A percentile compares a stretch with the other conserved stretches of the same genome.
phyloP scores from a whole-genome alignment of 352 stramenopile species.

The Phytophthora agathidicida region DNA sequence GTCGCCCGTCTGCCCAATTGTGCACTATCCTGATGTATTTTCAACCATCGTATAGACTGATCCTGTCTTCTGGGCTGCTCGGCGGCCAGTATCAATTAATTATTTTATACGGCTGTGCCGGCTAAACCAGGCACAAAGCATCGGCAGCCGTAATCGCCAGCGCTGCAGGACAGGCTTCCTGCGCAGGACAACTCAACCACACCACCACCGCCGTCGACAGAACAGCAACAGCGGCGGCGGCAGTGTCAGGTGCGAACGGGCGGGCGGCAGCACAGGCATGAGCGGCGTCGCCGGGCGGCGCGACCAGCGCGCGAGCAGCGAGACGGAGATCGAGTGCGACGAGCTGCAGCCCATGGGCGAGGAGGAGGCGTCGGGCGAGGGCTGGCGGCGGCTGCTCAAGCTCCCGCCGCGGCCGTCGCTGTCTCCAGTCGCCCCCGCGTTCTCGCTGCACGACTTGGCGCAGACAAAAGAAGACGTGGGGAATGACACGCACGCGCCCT shows the following conservation, averaged over 20 bases:
- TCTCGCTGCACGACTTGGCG: conserved; percentile 35
- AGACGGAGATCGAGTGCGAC: conserved; percentile 52
- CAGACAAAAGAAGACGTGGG: conserved; percentile 24
- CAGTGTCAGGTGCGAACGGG: conserved; percentile 12
- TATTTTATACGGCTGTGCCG: no score
- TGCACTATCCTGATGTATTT: background rate
- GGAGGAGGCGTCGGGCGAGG: conserved; percentile 23
- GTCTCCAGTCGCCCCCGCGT: conserved; percentile 29
- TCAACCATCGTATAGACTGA: no score
- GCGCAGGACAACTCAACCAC: conserved; percentile 33
- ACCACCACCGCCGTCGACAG: conserved; percentile 24
- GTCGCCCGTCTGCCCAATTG: background rate
- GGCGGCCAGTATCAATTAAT: no score
- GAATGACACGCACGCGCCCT: conserved; percentile 14
- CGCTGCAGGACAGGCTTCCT: conserved; percentile 27
- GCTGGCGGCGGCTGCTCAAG: conserved; percentile 41
- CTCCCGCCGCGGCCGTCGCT: conserved; percentile 27
- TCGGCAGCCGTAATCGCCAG: conserved; percentile 34
- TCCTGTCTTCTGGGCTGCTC: no score
- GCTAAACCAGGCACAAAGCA: conserved; percentile 25
- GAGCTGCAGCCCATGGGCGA: conserved; percentile 43
- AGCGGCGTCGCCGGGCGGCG: conserved; percentile 31
- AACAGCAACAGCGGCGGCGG: background rate
- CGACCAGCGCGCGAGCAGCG: conserved; percentile 41
- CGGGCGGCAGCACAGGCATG: conserved; percentile 28